phyloP scores from a whole-genome alignment of 108 stramenopile species.

The Discostella stelligeroides region DNA sequence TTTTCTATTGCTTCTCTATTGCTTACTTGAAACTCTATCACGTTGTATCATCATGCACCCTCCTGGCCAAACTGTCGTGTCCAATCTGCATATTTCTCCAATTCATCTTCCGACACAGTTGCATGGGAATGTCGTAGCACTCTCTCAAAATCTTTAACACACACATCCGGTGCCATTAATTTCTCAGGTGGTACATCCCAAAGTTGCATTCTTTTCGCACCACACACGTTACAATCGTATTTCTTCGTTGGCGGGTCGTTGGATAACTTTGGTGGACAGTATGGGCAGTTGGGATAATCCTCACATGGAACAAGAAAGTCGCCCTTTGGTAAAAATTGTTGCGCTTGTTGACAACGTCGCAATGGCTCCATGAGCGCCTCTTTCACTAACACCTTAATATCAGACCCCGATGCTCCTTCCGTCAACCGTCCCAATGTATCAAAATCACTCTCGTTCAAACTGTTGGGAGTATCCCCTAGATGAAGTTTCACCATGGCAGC shows the following conservation, averaged over 20 bases:
- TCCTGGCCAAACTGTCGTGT: constrained; percentile 97
- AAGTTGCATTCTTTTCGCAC: constrained; percentile 87
- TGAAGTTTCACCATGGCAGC: constrained; percentile 92
- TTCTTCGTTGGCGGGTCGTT: constrained; percentile 63
- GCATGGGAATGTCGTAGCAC: constrained; percentile 75
- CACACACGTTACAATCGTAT: constrained; percentile 87
- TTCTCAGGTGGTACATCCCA: constrained; percentile 92
- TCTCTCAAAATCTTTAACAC: constrained; percentile 71
- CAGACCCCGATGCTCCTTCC: constrained; percentile 91
- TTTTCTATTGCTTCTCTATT: too few relatives aligned
- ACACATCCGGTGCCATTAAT: constrained; percentile 78
- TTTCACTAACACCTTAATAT: constrained; percentile 94
- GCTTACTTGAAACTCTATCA: too few relatives aligned
- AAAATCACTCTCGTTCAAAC: constrained; percentile 83
- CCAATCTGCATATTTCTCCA: constrained; percentile 93
- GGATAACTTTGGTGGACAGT: constrained; percentile 90
- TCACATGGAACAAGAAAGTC: constrained; percentile 74
- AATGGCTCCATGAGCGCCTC: constrained; percentile 98
- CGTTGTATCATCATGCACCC: constrained; percentile 62
- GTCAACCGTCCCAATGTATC: constrained; percentile 78
- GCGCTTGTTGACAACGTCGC: constrained; percentile 92
- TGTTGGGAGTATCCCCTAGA: constrained; percentile 90
- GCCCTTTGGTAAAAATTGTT: constrained; percentile 81
- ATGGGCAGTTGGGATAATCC: constrained; percentile 88
- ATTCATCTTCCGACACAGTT: constrained; percentile 92